These are phyloP conservation scores for Volvariella surrecta DNA, from an alignment of 1,284 basidiomycete species.

Conservation along the genomic window DNA sequence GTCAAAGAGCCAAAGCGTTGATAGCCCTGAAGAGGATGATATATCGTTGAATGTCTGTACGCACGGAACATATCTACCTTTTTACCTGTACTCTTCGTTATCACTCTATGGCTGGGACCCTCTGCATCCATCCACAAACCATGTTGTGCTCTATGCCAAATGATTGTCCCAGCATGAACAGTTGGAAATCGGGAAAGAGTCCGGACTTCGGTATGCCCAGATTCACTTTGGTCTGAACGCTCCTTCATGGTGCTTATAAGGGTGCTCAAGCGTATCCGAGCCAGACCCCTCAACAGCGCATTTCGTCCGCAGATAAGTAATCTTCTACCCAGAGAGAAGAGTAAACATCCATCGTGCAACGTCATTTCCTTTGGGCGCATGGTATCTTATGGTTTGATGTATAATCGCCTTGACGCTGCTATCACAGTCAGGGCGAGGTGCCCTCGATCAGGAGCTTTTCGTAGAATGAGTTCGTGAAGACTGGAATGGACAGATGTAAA, in stretches of 20 bases:
- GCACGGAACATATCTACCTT: no score
- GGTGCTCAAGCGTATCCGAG: constrained; percentile 60
- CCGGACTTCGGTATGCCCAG: constrained; percentile 7
- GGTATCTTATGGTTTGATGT: no score
- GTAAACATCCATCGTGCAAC: constrained; percentile 81
- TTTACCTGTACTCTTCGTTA: no score
- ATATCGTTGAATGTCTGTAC: no score
- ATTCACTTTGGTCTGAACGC: constrained; percentile 7
- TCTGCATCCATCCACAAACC: constrained; percentile 83
- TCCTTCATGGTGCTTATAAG: constrained; percentile 33
- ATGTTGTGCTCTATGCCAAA: constrained; percentile 74
- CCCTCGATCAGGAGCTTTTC: no score
- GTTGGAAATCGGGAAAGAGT: constrained; percentile 30
- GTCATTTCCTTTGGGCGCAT: no score
- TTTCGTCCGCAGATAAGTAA: constrained; percentile 69
- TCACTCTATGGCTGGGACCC: constrained; percentile 12
- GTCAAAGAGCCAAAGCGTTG: no score
- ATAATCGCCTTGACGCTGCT: no score
- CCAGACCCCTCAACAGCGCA: constrained; percentile 73
- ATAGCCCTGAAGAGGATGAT: no score
- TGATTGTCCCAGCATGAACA: constrained; percentile 77
- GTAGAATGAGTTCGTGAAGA: no score
- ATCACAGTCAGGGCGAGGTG: no score
- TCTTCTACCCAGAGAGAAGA: constrained; percentile 71
- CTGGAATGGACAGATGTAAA: no score